Percentiles rank a stretch among this genome's conserved stretches.
phyloP scores from a whole-genome alignment of 371 early-diverging fungal genomes.

The Mortierella sp. region DNA sequence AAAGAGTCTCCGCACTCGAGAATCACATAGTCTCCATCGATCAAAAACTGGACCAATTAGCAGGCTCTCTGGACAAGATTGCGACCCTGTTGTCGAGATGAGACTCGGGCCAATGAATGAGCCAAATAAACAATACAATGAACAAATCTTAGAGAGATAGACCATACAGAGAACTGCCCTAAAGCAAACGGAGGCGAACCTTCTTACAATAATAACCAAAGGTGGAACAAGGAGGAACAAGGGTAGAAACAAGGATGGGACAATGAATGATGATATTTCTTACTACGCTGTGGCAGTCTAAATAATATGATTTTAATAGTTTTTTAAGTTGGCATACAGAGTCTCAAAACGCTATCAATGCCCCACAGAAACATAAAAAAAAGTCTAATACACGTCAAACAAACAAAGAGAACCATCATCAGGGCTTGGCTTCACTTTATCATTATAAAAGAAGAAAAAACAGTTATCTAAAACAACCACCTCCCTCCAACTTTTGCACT shows the following conservation, averaged over 20 bases:
- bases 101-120: not conserved
- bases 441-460: no score
- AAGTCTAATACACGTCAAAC: no score
- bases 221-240: not conserved
- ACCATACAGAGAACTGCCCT: not conserved
- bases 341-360: no score
- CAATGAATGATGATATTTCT: not conserved
- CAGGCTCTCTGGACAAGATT: constrained; percentile 42
- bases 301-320: no score
- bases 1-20: constrained; percentile 25
- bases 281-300: no score
- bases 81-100: constrained; percentile 24
- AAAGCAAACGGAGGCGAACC: not conserved
- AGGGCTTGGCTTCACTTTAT: no score
- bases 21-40: constrained; percentile 41
- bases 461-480: no score
- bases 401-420: no score
- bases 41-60: constrained; percentile 36
- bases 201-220: not conserved
- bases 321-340: no score
- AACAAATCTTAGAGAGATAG: not conserved
- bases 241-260: not conserved
- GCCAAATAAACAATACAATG: not conserved
- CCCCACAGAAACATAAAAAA: no score
- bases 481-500: no score